Base-by-base conservation (phyloP, 352 stramenopile genomes). In the Pythium pyrilobum region DNA sequence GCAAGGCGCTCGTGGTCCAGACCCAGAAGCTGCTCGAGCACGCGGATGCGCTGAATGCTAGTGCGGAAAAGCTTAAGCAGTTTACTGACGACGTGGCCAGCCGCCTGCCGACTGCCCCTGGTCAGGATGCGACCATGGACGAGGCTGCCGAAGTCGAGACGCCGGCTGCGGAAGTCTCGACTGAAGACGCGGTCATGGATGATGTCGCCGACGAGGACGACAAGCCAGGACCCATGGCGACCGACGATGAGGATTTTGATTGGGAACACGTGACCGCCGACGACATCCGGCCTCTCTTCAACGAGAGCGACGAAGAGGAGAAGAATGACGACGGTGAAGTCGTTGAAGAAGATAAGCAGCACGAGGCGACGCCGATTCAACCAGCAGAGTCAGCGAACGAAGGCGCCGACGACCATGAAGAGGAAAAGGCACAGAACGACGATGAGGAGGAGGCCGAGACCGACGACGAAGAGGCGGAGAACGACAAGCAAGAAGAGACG, bases 1-100 rank as follows among this genome's bases (percentile, higher is more conserved):
- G 77, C 20, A 88, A 88, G 66, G 62, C 71, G 12, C 36, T 81
- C 10, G 77, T 88, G 12, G 37, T 81, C 25, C 40, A 48, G 21
- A 71, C 82, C 29, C 77, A 89, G 62, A 31, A 71, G 38, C 62
- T 78, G 11, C 59, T 89, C 13, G 38, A 52, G 8, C 45, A 55
- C 12, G 77, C 77, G 4, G 77, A 85, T 54, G 60, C 44, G 7
- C 59, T 74, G 27, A 87, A 83, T 56, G 34, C 56, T 8, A 62
- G 65, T 52, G 74, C 66, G 13, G 53, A 57, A 10, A 66, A 66
- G 41, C 56, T 87, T 18, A 87, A 77, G 58, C 40, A 52, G 36
- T 77, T 82, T 28, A 66, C 69, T 16, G 69, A 82, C 42, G 12
- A 51, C 20, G 11, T 64, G 10, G 54, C 83, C n/a, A 21, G 24